Evolutionary conservation across 192 early-diverging fungal genomes (phyloP), one percentile per base, ranked within the genome.

Genomic region (Rhizoclosmatium sp.): DNA sequence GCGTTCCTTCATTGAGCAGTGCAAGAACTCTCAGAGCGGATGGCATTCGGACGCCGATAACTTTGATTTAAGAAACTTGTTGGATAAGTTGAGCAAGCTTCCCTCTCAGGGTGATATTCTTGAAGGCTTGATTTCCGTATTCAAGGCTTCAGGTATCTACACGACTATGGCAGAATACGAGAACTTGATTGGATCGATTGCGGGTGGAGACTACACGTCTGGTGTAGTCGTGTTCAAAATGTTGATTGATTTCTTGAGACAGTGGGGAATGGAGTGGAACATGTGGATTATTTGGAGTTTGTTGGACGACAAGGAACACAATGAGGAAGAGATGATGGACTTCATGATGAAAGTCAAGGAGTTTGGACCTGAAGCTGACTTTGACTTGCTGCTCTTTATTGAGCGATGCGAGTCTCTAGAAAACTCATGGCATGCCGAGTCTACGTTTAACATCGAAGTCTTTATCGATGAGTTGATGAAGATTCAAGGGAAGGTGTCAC

Each of bases 261-360:
- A 70, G 39, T 80, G 78, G 78, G 78, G 78, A 59, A 72, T 71
- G 47, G 78, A 80, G 31, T 80, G 78, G 78, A 73, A 71, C 61
- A 80, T 80, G 78, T 80, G 69, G 69, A 80, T 80, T 45, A 61
- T 80, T 21, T 80, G 78, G 78, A 44, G 70, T 42, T 58, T 80
- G 10, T 39, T 80, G 47, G 78, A 80, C 49, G 78, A 80, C 59
- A 72, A 80, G 59, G 71, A 80, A 56, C 59, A 64, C 44, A 65
- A 71, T 71, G 69, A 80, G 42, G 70, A 65, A 49, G 78, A 54
- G 16, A 44, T 80, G 48, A 80, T 54, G 69, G 19, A 47, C 10
- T 76, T 76, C 41, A 21, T 67, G 16, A 5, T 47, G 41, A 42
- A 41, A 12, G 75, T 76, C n/a, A 21, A 42, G 19, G 61, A 65